Evolutionary conservation across 2,329 filamentous ascomycete species (phyloP).

Genomic region (Arachnomyces sp.): DNA sequence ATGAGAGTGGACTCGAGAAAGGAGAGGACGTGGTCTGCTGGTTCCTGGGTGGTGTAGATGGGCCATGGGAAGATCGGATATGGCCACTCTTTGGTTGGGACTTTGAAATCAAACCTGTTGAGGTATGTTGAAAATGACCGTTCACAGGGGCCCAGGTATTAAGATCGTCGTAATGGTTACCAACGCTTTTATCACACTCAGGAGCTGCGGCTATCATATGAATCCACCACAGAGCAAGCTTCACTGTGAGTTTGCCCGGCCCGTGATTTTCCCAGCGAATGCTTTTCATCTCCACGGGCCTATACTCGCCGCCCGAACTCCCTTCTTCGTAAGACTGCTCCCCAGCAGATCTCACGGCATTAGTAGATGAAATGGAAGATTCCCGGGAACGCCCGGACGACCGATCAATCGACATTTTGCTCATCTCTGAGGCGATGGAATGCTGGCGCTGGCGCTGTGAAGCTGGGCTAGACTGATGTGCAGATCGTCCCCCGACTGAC

Average conservation of each 20-base stretch:
- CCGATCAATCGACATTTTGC: constrained; percentile 2
- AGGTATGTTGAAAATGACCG: neutral
- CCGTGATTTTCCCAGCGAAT: constrained; percentile 8
- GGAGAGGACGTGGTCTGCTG: too few species aligned
- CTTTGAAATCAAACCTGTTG: neutral
- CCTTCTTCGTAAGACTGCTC: neutral
- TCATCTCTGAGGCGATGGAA: neutral
- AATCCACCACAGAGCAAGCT: constrained; percentile 11
- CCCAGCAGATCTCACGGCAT: neutral
- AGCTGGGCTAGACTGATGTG: too few species aligned
- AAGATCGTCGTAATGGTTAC: constrained; percentile 1
- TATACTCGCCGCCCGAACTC: constrained; percentile 1
- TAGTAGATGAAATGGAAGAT: too few species aligned
- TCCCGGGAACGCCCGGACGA: neutral
- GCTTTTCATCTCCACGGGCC: constrained; percentile 9
- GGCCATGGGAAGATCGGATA: too few species aligned
- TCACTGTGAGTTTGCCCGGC: constrained; percentile 5
- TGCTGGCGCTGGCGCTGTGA: neutral
- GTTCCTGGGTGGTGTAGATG: too few species aligned
- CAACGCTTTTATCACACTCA: constrained; percentile 3
- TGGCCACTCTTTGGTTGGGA: too few species aligned
- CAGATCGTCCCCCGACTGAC: too few species aligned
- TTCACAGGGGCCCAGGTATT: constrained; percentile 1
- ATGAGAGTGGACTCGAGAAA: too few species aligned
- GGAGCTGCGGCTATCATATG: constrained; percentile 10